These are phyloP conservation scores for Lactarius tabidus DNA, from an alignment of 768 basidiomycete species.

Conservation along the genomic window DNA sequence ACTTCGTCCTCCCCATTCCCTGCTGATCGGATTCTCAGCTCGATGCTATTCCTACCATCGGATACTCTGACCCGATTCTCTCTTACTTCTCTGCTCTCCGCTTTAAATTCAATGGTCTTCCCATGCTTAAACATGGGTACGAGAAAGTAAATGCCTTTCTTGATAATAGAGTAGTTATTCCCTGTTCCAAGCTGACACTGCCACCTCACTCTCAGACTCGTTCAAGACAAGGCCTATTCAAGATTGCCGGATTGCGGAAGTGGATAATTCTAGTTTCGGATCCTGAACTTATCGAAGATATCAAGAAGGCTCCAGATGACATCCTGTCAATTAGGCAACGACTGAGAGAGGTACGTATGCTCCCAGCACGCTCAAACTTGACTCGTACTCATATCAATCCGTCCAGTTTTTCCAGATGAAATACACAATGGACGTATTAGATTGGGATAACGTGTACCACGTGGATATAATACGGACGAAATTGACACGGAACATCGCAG, in stretches of 20 bases:
- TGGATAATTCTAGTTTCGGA: neutral
- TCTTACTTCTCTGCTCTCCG: neutral
- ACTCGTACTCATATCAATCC: neutral
- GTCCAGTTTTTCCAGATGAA: neutral
- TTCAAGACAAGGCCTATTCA: neutral
- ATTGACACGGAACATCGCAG: neutral
- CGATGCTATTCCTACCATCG: neutral
- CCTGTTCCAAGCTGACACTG: neutral
- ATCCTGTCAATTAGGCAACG: neutral
- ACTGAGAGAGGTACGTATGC: neutral
- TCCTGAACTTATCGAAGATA: neutral
- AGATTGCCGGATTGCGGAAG: neutral
- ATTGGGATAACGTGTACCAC: neutral
- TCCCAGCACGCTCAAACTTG: neutral
- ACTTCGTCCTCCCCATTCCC: neutral
- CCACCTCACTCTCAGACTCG: neutral
- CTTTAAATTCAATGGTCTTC: neutral
- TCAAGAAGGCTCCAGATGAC: neutral
- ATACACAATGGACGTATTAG: neutral
- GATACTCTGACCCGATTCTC: neutral
- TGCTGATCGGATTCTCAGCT: neutral
- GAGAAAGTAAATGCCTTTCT: neutral
- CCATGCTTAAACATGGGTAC: neutral
- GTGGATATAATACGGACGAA: neutral
- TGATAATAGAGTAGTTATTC: neutral